Conservation (phyloP, 2,329 filamentous ascomycete species). For the Furcasterigmium sp. region DNA sequence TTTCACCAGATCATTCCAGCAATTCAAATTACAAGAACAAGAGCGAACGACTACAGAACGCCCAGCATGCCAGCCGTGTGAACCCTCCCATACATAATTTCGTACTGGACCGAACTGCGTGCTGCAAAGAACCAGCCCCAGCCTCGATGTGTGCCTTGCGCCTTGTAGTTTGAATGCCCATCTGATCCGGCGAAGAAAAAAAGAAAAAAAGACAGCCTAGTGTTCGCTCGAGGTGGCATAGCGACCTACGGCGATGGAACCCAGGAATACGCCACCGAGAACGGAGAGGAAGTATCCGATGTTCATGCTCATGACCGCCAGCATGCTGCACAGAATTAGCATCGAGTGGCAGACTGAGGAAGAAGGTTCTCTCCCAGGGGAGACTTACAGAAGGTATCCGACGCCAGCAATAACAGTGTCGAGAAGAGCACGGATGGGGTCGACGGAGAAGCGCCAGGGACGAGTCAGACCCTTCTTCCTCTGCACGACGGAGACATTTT, state of each 20-base stretch:
- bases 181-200: background rate
- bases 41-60: background rate
- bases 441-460: conserved; percentile 79
- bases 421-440: conserved; percentile 66
- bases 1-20: background rate
- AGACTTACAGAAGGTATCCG: conserved; percentile 80
- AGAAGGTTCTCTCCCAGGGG: background rate
- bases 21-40: background rate
- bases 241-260: conserved; percentile 74
- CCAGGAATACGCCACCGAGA: conserved; percentile 77
- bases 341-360: background rate
- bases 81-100: background rate
- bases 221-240: conserved; percentile 51
- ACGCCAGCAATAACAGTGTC: conserved; percentile 70
- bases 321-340: conserved; percentile 56
- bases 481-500: conserved; percentile 70
- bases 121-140: no score
- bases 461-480: conserved; percentile 45
- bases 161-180: background rate
- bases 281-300: conserved; percentile 79
- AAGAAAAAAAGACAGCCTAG: conserved; percentile 18
- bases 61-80: background rate
- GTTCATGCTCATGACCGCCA: conserved; percentile 88
- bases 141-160: background rate
- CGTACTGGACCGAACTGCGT: no score